A percentile compares a stretch with the other conserved stretches of the same genome.
Conservation (phyloP, 208 protist species). For the Crithidia fasciculata region DNA sequence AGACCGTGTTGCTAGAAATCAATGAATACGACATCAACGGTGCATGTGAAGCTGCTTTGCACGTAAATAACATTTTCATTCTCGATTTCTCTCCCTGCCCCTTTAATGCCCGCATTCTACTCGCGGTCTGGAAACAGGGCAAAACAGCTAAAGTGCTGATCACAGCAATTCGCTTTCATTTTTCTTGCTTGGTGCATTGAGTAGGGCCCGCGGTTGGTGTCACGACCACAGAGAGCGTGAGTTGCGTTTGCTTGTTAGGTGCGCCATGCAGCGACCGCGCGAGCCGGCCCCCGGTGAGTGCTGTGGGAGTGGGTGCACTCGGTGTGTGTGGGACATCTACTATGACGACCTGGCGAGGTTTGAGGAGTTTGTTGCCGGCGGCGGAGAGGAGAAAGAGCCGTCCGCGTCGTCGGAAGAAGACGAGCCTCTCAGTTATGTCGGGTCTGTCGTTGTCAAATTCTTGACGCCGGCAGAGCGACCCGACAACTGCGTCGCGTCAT, state of each 20-base stretch:
- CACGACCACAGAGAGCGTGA: too few relatives aligned
- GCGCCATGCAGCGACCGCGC: conserved; percentile 47
- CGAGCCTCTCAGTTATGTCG: conserved; percentile 55
- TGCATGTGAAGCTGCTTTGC: too few relatives aligned
- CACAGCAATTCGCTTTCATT: too few relatives aligned
- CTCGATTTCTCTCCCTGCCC: too few relatives aligned
- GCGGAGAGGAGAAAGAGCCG: conserved; percentile 23
- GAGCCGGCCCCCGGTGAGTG: conserved; percentile 80
- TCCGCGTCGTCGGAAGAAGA: conserved; percentile 31
- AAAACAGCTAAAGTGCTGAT: too few relatives aligned
- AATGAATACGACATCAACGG: too few relatives aligned
- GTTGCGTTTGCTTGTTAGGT: neutral
- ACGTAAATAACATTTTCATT: too few relatives aligned
- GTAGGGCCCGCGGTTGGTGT: too few relatives aligned
- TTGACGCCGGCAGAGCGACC: conserved; percentile 1
- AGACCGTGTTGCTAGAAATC: too few relatives aligned
- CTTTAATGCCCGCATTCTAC: too few relatives aligned
- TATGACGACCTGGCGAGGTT: conserved; percentile 82
- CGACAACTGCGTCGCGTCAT: neutral
- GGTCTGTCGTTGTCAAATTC: conserved; percentile 79
- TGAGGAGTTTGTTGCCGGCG: conserved; percentile 32
- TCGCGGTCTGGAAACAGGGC: too few relatives aligned
- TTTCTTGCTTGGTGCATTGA: too few relatives aligned
- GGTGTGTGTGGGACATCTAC: conserved; percentile 92
- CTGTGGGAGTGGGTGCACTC: conserved; percentile 85